Conservation (phyloP, 768 basidiomycete species). For the Mycena galopus region DNA sequence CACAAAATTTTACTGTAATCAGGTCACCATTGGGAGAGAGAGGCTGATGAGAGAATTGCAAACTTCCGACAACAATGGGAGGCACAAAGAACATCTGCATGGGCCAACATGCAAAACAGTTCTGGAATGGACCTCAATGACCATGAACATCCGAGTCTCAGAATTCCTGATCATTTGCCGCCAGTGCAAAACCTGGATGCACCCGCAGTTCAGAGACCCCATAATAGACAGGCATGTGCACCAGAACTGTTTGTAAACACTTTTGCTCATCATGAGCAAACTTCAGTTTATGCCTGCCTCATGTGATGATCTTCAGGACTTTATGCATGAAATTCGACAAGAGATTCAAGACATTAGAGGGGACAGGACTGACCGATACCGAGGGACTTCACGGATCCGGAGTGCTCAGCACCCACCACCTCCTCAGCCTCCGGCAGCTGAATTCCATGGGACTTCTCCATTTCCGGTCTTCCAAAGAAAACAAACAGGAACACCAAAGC, state of each 20-base stretch:
- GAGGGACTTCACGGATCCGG: no score
- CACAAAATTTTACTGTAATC: not conserved
- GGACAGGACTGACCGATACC: not conserved
- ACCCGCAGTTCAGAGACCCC: not conserved
- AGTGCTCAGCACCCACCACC: not conserved
- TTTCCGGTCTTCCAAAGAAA: not conserved
- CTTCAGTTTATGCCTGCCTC: not conserved
- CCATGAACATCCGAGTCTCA: no score
- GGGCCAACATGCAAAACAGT: not conserved
- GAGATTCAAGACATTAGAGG: not conserved
- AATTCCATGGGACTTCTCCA: not conserved
- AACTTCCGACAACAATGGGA: not conserved
- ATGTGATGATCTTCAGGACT: not conserved
- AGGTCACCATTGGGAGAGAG: not conserved
- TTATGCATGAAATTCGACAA: not conserved
- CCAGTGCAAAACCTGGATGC: no score
- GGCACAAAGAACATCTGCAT: not conserved
- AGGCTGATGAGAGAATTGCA: not conserved
- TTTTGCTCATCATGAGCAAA: not conserved
- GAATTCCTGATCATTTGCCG: no score
- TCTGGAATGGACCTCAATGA: no score
- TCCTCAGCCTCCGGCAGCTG: not conserved
- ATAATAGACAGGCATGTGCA: not conserved
- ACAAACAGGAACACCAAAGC: not conserved
- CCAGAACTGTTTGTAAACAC: no score